Base-by-base conservation (phyloP, 2,329 filamentous ascomycete species). In the Aspergillus flavus region DNA sequence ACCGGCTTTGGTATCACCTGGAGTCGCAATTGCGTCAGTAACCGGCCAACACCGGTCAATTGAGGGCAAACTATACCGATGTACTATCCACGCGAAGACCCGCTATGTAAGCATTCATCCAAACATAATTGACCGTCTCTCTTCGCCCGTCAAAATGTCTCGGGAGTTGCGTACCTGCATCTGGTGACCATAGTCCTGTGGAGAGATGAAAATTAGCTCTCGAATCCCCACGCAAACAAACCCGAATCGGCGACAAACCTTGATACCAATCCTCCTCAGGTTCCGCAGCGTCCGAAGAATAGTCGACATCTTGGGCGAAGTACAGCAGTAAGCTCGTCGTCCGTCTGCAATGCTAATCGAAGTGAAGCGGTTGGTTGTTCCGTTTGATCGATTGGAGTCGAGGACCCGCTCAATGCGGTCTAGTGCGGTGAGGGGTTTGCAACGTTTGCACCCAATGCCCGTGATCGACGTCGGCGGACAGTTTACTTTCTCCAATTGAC, bases 1-100 rank as follows among this genome's bases (percentile, higher is more conserved):
- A 75, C 95, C 96, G 76, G 91, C 89, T 84, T 99, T 99, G 81
- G 95, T 99, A 82, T 99, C 95, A 84, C 94, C 94, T 95, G 77
- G 67, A 63, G 66, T 70, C 60, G 64, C 72, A 66, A 58, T 62
- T 52, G 65, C 54, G 66, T 74, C 57, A 74, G 70, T 71, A 46
- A 61, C 54, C 34, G 32, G 43, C 19, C 28, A 34, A 16, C 11
- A 34, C 21, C 11, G n/a, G 28, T 9, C 34, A 41, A 28, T 14
- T 23, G 46, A 41, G 36, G 45, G 53, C 28, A 63, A 64, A 53
- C 64, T 76, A 57, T 73, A 81, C 79, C 80, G 26, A 82, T 82
- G 65, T 82, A 76, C 79, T 81, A 73, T 66, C 61, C 60, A 61
- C 34, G 7, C 36, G 56, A 50, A 55, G 34, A 19, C 46, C 41